Base-by-base conservation (phyloP, 352 stramenopile species). In the Globisporangium alternatum region DNA sequence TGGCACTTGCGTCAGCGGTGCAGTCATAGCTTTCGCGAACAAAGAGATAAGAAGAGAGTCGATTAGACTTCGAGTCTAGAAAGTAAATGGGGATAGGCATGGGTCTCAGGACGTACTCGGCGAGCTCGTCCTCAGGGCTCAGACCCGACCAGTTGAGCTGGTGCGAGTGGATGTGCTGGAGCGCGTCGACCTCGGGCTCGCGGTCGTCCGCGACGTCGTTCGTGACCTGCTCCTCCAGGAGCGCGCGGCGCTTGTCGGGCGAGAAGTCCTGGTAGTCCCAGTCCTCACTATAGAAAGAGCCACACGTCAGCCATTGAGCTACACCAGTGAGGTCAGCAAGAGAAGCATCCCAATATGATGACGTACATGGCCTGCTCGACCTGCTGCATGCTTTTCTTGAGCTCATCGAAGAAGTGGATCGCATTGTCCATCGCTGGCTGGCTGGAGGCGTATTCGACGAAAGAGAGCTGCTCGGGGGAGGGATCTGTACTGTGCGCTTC, bases 251-350 rank as follows among this genome's bases (percentile, higher is more conserved):
- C 68, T 85, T 86, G 64, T 89, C 80, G 0, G 78, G 80, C 5
- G 78, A 81, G 51, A 89, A 89, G 62, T 86, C 77, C 60, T 88
- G 80, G 59, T 83, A 89, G 66, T 89, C 80, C 80, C 80, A 89
- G 56, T 88, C 78, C 66, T 89, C 78, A 68, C 80, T 89, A 45
- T n/a, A 30, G 33, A 41, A 10, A 5, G n/a, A 61, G 12, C 41
- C 53, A 30, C 3, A 62, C 28, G 43, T n/a, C 43, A 48, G 17
- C 1, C 19, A 21, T 21, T 45, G 37, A 43, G 37, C 37, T 43
- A 9, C 35, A 39, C 35, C 7, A 25, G 17, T 54, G 8, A 35
- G 12, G 12, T 54, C 56, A 13, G 0, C 13, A 47, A 44, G 22
- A 10, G 49, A 22, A 22, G 15, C 19, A 60, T 28, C 25, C 25